These are phyloP conservation scores for Magnaporthiopsis incrustans DNA, from an alignment of 2,329 filamentous ascomycete species.

Conservation along the genomic window DNA sequence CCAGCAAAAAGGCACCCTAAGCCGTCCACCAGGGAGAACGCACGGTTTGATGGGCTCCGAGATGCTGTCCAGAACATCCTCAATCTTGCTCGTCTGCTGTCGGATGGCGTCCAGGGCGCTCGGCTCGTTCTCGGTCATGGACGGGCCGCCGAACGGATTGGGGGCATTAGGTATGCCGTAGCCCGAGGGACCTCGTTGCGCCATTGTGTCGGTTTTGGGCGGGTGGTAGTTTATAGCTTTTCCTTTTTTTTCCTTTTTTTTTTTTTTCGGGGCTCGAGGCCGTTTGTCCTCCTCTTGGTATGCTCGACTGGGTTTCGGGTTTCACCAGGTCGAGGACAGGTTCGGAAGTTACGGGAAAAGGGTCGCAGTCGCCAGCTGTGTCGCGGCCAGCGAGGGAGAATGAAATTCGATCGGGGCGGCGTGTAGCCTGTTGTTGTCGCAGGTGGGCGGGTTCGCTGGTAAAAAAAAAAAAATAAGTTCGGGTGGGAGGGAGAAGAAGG, in stretches of 20 bases:
- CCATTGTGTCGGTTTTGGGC: conserved; percentile 23
- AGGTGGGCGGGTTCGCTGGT: background rate
- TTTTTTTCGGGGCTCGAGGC: background rate
- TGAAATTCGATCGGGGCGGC: background rate
- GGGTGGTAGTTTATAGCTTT: background rate
- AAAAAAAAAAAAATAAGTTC: background rate
- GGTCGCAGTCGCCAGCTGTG: background rate
- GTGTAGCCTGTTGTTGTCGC: background rate
- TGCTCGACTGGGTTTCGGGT: background rate
- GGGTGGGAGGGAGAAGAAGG: background rate
- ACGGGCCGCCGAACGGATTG: conserved; percentile 59
- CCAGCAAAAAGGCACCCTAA: background rate
- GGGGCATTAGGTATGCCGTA: conserved; percentile 70
- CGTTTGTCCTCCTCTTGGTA: background rate
- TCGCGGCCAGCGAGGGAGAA: background rate
- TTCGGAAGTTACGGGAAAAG: background rate
- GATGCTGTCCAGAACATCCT: conserved; percentile 80
- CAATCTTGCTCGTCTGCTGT: conserved; percentile 95
- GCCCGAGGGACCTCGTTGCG: conserved; percentile 60
- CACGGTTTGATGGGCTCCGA: conserved; percentile 94
- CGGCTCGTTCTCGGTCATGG: conserved; percentile 55
- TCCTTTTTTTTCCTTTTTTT: too few species aligned
- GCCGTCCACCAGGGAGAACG: conserved; percentile 28
- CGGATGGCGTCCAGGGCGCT: conserved; percentile 82
- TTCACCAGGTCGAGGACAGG: background rate